Percentiles rank a stretch among this genome's conserved stretches.
Conservation (phyloP, 768 basidiomycete genomes). For the Phaeotremella skinneri region DNA sequence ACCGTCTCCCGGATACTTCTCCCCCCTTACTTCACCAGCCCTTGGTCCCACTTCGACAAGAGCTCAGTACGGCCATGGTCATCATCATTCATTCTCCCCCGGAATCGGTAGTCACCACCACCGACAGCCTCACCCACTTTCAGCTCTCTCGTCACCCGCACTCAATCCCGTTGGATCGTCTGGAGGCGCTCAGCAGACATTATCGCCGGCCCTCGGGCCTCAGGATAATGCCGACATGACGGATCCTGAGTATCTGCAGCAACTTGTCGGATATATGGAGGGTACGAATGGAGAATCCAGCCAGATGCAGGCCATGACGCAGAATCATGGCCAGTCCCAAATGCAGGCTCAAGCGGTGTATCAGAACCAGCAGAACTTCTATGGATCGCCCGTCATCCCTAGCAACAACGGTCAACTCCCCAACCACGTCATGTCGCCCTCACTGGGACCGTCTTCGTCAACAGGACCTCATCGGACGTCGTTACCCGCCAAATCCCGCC, state of each 20-base stretch:
- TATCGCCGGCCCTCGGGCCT: conserved; percentile 46
- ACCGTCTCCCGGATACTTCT: conserved; percentile 49
- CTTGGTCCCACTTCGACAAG: conserved; percentile 38
- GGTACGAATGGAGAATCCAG: conserved; percentile 8
- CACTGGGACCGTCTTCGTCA: conserved; percentile 9
- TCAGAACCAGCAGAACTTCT: conserved; percentile 15
- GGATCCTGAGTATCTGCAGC: conserved; percentile 37
- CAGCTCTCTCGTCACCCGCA: conserved; percentile 36
- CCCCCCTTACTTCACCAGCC: conserved; percentile 54
- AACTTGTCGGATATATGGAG: conserved; percentile 32
- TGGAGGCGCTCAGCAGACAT: conserved; percentile 44
- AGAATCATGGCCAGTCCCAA: background rate
- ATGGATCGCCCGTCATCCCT: conserved; percentile 6
- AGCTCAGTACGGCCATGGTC: conserved; percentile 17
- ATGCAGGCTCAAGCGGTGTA: conserved; percentile 4
- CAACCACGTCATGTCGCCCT: conserved; percentile 14
- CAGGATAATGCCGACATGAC: conserved; percentile 31
- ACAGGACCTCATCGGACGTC: conserved; percentile 34
- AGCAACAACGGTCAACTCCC: conserved; percentile 13
- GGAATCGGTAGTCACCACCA: conserved; percentile 14
- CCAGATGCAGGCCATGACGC: background rate
- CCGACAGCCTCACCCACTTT: conserved; percentile 35
- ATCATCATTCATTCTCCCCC: conserved; percentile 20
- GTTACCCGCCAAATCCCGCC: conserved; percentile 38
- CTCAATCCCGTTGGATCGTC: conserved; percentile 44